Percentiles rank a stretch among this genome's conserved stretches.
phyloP scores from a whole-genome alignment of 2,329 filamentous ascomycete species.

The Pseudogymnoascus sp. region DNA sequence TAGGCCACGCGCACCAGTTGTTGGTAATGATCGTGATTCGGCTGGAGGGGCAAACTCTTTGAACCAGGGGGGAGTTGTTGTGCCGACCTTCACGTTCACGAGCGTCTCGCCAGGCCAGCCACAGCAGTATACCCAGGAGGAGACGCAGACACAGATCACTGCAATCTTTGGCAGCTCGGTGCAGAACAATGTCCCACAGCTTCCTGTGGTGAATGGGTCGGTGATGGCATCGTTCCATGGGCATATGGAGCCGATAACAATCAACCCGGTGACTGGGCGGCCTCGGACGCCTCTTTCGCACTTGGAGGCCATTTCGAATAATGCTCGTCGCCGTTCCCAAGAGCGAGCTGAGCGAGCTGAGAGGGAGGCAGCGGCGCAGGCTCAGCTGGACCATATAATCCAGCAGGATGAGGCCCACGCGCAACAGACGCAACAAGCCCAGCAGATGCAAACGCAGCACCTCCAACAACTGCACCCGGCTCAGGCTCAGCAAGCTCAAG shows the following conservation, averaged over 20 bases:
- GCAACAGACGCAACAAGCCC: background rate
- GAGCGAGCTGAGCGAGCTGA: constrained; percentile 8
- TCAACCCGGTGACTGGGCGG: background rate
- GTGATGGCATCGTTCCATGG: background rate
- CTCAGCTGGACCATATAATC: background rate
- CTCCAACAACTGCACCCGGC: background rate
- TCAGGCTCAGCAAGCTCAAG: background rate
- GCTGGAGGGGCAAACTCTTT: background rate
- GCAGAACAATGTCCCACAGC: background rate
- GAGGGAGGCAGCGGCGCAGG: background rate
- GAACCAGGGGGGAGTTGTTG: background rate
- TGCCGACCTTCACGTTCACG: background rate
- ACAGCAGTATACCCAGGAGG: constrained; percentile 1
- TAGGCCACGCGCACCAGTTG: background rate
- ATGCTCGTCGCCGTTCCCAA: constrained; percentile 7
- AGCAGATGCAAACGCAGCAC: background rate
- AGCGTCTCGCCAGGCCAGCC: background rate
- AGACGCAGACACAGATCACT: background rate
- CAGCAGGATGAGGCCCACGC: background rate
- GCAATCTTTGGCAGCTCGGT: background rate
- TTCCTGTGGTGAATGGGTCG: constrained; percentile 3
- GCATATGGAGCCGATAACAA: constrained; percentile 3
- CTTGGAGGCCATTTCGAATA: background rate
- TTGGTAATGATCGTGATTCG: background rate
- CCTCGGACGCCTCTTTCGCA: constrained; percentile 2